These are phyloP conservation scores for Xylaria sp. DNA, from an alignment of 495 filamentous ascomycete species.

Conservation along the genomic window DNA sequence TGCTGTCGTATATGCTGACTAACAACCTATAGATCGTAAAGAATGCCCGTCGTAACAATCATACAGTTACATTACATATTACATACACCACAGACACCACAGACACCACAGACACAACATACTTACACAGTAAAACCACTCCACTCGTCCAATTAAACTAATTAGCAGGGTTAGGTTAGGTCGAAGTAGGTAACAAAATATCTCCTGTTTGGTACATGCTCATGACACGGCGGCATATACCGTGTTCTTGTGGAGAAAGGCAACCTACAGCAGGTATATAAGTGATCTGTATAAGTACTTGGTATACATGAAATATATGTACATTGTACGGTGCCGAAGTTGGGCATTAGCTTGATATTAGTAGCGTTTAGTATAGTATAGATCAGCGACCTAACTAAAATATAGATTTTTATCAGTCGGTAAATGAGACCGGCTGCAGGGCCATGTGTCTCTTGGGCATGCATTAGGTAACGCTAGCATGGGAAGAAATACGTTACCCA, in stretches of 20 bases:
- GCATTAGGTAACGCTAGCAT: conserved; percentile 6
- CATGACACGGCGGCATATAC: background rate
- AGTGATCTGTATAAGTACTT: too few species aligned
- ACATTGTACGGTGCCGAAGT: too few species aligned
- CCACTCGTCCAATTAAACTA: background rate
- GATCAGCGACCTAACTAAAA: background rate
- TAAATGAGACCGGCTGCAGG: background rate
- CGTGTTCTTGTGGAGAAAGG: background rate
- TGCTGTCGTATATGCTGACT: background rate
- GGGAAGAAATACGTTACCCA: conserved; percentile 1
- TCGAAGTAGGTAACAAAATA: background rate
- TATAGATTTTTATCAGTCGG: background rate
- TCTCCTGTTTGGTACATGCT: background rate
- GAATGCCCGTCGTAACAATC: too few species aligned
- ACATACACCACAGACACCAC: too few species aligned
- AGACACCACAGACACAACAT: too few species aligned
- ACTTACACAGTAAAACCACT: background rate
- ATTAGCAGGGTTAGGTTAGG: background rate
- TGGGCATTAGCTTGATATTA: conserved; percentile 3
- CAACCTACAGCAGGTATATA: too few species aligned
- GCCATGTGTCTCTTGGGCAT: background rate
- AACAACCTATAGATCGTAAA: background rate
- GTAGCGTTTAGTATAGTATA: background rate
- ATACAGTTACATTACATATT: too few species aligned
- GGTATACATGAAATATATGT: background rate